These are phyloP conservation scores for Cocos nucifera DNA, from an alignment of 176 grass and related monocot genomes.

Conservation along the genomic window DNA sequence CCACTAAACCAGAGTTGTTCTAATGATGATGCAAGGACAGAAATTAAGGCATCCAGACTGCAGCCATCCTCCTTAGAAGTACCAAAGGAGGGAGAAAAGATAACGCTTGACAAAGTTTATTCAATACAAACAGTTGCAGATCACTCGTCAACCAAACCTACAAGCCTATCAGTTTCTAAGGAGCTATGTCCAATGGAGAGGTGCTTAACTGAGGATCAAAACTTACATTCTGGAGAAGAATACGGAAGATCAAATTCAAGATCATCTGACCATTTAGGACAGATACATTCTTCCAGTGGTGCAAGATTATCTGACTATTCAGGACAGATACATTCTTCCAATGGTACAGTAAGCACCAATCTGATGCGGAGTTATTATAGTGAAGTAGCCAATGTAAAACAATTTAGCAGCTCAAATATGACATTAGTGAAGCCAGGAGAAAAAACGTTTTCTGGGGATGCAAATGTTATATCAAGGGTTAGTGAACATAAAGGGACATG, in stretches of 20 bases:
- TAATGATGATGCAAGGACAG: constrained; percentile 36
- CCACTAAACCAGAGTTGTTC: not conserved
- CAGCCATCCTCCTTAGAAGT: constrained; percentile 12
- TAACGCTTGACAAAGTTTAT: constrained; percentile 9
- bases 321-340: constrained; percentile 17
- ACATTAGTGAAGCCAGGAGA: no score
- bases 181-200: constrained; percentile 3
- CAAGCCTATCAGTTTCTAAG: constrained; percentile 24
- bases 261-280: constrained; percentile 26
- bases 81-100: constrained; percentile 31
- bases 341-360: no score
- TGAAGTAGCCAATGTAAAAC: no score
- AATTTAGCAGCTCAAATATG: no score
- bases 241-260: constrained; percentile 6
- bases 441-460: no score
- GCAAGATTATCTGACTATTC: constrained; percentile 23
- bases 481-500: constrained; percentile 1
- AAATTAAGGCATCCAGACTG: constrained; percentile 33
- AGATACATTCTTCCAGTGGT: constrained; percentile 9
- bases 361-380: no score
- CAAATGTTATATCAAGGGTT: no score
- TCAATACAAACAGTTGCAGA: not conserved
- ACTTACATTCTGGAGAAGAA: not conserved
- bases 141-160: constrained; percentile 16
- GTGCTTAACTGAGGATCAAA: not conserved